phyloP scores from a whole-genome alignment of 441 rosid species.

The Melianthus villosus region DNA sequence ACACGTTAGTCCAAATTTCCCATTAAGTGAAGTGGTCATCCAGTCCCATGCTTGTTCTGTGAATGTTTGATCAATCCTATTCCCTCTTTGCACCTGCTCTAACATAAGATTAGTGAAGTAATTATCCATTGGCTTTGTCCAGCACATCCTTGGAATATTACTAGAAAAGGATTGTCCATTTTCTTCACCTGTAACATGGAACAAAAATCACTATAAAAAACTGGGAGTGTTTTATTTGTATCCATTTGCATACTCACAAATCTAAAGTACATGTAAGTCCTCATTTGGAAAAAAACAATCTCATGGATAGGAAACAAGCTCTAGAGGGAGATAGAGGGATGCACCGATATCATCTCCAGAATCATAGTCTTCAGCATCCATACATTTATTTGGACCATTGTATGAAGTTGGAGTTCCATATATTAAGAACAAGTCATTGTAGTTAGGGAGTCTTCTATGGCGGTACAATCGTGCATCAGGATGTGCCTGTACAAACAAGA shows the following conservation, averaged over 20 bases:
- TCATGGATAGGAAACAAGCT: too few relatives aligned
- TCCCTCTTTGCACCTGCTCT: constrained; percentile 32
- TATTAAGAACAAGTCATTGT: constrained; percentile 35
- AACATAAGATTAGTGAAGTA: constrained; percentile 43
- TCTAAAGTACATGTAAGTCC: too few relatives aligned
- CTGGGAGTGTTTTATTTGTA: too few relatives aligned
- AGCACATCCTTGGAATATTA: too few relatives aligned
- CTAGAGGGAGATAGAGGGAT: constrained; percentile 2
- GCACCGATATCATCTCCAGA: constrained; percentile 12
- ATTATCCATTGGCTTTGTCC: constrained; percentile 27
- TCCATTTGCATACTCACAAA: too few relatives aligned
- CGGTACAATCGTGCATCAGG: constrained; percentile 77
- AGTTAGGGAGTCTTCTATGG: constrained; percentile 54
- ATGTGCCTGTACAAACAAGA: constrained; percentile 40
- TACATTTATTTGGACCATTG: constrained; percentile 8
- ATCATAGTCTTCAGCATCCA: constrained; percentile 13
- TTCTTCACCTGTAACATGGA: constrained; percentile 32
- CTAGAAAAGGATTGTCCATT: too few relatives aligned
- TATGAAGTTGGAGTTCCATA: constrained; percentile 20
- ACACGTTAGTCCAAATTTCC: constrained; percentile 38
- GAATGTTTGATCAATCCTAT: constrained; percentile 28
- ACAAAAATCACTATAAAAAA: too few relatives aligned
- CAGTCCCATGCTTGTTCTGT: constrained; percentile 45
- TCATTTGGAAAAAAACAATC: too few relatives aligned
- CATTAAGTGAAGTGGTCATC: constrained; percentile 39